Evolutionary conservation across 2,329 filamentous ascomycete species (phyloP), one percentile per base, ranked within the genome.

Genomic region (Aureobasidium sp.): DNA sequence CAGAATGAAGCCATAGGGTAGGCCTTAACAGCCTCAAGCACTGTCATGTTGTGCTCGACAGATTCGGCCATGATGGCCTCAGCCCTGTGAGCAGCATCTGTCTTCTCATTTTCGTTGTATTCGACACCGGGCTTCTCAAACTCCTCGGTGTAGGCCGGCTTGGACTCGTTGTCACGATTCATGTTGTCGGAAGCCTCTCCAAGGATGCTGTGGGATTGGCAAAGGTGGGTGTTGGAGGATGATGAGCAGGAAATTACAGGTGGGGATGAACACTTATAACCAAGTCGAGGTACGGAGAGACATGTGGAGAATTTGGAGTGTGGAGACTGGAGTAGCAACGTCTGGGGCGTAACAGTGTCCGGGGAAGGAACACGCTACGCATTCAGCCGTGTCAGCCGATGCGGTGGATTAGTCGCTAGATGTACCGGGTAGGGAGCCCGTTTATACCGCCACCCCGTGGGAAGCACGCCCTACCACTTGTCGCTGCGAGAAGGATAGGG

Each of bases 31-130:
- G 81, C 81, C 67, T 82, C 61, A 17, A 77, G 49, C 62, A 81
- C 78, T 1, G 68, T 72, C 79, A 82, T 81, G 35, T 76, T 69
- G 68, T 81, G 79, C 70, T 84, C 81, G 29, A 66, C 69, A 64
- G 77, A 79, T 73, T 86, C 84, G 14, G 81, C 84, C 64, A 82
- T 79, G 67, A 84, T 80, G 65, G 82, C 82, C 66, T 75, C 81
- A 6, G 75, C 72, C 74, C 79, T 81, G 77, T 50, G 24, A 3
- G 76, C 78, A 61, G 77, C 74, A 65, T 35, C 39, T 8, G 29
- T 31, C 33, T 37, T 44, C 7, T 27, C 35, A n/a, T 62, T 49
- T n/a, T 56, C 49, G 31, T 7, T 14, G 17, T 29, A 60, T 8
- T 27, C 45, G 29, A 19, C 19, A 17, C 29, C 31, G 19, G 22